Evolutionary conservation across 805 yeast species (phyloP), one percentile per base, ranked within the genome.

Genomic region (Kodamaea fukazawae): DNA sequence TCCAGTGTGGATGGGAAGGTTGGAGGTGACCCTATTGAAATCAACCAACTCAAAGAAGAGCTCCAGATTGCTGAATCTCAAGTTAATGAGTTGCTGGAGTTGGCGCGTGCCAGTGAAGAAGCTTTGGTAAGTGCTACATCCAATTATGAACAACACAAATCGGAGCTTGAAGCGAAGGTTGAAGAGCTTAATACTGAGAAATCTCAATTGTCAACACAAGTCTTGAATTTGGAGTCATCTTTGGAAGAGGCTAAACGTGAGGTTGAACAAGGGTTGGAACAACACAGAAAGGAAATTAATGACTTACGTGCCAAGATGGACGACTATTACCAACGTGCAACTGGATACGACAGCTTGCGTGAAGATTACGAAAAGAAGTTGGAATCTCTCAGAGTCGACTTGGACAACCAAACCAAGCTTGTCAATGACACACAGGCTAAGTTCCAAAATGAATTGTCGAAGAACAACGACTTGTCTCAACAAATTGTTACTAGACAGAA

Each of bases 21-120:
- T 29, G 13, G 27, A 15, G 30, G 17, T 4, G 35, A 36, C 12
- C 31, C 29, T 12, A 32, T 28, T 10, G 76, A 75, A 32, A 57
- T 76, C 15, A 72, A 71, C 25, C 67, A 67, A 41, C 64, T 82
- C 7, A 67, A 72, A 38, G 65, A 70, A 32, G 86, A 82, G 40
- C 68, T 83, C 40, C 74, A 70, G 15, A 63, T 75, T 11, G 77
- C 86, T 1, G 75, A 76, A 47, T 65, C 73, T n/a, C 79, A 74
- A 50, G 71, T 76, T 34, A 22, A 28, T 34, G 31, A 33, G 48
- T 76, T 81, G 54, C 76, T 80, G 41, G 66, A 65, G n/a, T 71
- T 86, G 29, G 80, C 89, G 0, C 61, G 62, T 37, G 78, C 84
- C 10, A 78, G 87, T 3, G 95, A 86, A 53, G 76, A 75, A 38